These are phyloP conservation scores for Castanea crenata DNA, from an alignment of 306 rosid genomes.

Conservation along the genomic window DNA sequence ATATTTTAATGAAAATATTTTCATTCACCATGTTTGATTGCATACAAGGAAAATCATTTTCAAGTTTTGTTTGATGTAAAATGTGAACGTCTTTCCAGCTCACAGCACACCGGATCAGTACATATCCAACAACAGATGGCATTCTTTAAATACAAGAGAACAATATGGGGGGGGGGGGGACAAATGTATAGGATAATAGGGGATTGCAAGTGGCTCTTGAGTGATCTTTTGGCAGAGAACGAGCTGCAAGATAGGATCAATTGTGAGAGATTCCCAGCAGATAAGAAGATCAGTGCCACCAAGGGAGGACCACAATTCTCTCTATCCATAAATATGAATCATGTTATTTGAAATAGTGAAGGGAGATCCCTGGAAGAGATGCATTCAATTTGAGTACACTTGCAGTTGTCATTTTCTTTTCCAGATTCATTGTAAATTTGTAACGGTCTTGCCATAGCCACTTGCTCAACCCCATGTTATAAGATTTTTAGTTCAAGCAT, in stretches of 20 bases:
- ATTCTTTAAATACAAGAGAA: background rate
- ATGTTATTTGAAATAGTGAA: background rate
- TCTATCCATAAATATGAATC: background rate
- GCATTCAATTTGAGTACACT: background rate
- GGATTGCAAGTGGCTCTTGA: background rate
- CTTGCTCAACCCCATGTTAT: constrained; percentile 61
- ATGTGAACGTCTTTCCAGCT: too few species aligned
- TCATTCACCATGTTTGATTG: too few species aligned
- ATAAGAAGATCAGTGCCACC: background rate
- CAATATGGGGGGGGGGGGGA: background rate
- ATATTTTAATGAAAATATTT: too few species aligned
- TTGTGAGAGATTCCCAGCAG: background rate
- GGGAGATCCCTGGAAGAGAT: background rate
- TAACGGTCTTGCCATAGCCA: constrained; percentile 11
- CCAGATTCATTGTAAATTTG: background rate
- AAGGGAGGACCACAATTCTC: background rate
- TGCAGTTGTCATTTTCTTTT: background rate
- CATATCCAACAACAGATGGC: background rate
- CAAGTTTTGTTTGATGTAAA: too few species aligned
- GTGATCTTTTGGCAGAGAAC: background rate
- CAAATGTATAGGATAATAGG: background rate
- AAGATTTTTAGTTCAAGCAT: constrained; percentile 74
- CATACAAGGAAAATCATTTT: too few species aligned
- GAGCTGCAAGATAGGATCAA: background rate
- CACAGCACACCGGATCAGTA: too few species aligned